A percentile compares a stretch with the other conserved stretches of the same genome.
These are phyloP conservation scores for Pontederia paniculata DNA, from an alignment of 176 grass and related monocot genomes.

Conservation along the genomic window DNA sequence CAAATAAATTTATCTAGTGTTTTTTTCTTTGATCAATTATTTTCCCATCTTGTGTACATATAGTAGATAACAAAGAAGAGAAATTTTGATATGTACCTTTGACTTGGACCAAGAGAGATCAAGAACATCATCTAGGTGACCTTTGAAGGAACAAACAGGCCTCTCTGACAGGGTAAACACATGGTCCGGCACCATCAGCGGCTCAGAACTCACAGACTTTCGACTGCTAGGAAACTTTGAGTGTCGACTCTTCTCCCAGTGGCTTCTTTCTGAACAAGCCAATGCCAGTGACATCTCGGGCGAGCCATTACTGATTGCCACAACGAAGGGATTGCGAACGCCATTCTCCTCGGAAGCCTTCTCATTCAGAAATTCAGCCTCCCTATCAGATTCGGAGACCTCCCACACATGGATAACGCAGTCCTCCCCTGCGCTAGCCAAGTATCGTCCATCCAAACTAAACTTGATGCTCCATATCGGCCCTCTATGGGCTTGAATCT, in stretches of 20 bases:
- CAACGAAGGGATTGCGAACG: constrained; percentile 47
- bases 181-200: constrained; percentile 69
- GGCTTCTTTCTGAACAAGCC: constrained; percentile 30
- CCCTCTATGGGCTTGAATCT: constrained; percentile 69
- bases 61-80: not conserved
- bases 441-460: constrained; percentile 61
- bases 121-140: constrained; percentile 75
- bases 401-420: constrained; percentile 94
- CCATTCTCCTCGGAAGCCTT: constrained; percentile 35
- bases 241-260: constrained; percentile 53
- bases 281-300: constrained; percentile 40
- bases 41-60: constrained; percentile 6
- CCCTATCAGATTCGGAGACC: constrained; percentile 49
- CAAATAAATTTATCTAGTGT: too few species aligned
- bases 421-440: constrained; percentile 87
- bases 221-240: constrained; percentile 37
- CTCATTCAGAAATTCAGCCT: constrained; percentile 22
- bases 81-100: constrained; percentile 35
- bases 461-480: constrained; percentile 89
- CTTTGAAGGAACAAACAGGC: constrained; percentile 58
- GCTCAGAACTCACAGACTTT: constrained; percentile 36
- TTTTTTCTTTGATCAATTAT: not conserved
- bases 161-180: constrained; percentile 78
- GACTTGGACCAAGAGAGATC: constrained; percentile 98
- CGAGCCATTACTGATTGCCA: constrained; percentile 40